phyloP scores from a whole-genome alignment of 108 stramenopile genomes.

The Cyclotella atomus region DNA sequence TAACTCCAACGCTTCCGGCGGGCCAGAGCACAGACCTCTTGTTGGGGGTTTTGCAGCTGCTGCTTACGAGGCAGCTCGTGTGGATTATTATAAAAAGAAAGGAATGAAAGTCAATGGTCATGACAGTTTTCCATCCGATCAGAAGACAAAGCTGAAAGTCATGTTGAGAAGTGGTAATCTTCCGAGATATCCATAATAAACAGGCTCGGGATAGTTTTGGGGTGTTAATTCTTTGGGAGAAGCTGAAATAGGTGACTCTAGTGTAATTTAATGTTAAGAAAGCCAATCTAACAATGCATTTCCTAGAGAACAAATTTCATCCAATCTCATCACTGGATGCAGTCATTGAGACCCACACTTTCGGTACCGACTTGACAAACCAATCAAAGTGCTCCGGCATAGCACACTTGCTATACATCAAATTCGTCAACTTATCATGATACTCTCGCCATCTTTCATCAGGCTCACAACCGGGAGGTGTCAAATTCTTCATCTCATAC shows the following conservation, averaged over 20 bases:
- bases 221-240: no score
- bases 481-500: conserved; percentile 48
- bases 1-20: conserved; percentile 37
- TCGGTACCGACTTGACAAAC: conserved; percentile 34
- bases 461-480: conserved; percentile 15
- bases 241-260: no score
- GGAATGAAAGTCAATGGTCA: conserved; percentile 25
- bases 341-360: background rate
- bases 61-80: conserved; percentile 81
- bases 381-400: conserved; percentile 62
- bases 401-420: conserved; percentile 75
- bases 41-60: conserved; percentile 89
- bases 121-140: background rate
- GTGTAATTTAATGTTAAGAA: no score
- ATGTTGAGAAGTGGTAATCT: no score
- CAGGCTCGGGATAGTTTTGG: no score
- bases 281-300: no score
- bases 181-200: no score
- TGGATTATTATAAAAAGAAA: conserved; percentile 52
- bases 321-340: background rate
- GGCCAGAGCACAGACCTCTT: conserved; percentile 67
- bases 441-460: conserved; percentile 18
- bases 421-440: conserved; percentile 22
- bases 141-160: background rate
- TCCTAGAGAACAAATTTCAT: background rate